Evolutionary conservation across 371 early-diverging fungal species (phyloP).

Genomic region (Mortierella sp.): DNA sequence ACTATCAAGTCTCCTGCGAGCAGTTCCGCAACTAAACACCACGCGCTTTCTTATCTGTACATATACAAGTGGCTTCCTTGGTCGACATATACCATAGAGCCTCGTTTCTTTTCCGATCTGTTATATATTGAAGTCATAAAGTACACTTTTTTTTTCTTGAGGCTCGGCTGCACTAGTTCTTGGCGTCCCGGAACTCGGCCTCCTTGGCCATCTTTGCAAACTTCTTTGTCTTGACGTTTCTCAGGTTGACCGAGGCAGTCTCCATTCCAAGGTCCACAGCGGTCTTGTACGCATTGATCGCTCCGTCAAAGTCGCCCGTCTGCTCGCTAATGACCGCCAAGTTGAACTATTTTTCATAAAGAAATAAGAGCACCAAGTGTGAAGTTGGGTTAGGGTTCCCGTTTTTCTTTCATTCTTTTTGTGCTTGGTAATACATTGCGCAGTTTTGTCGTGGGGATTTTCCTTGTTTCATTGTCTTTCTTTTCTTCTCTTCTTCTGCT

Average conservation of each 20-base stretch:
- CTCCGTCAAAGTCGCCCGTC: slow-evolving; percentile 73
- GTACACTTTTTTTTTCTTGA: background rate
- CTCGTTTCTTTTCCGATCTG: background rate
- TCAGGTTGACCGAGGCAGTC: slow-evolving; percentile 67
- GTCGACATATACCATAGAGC: slow-evolving; percentile 4
- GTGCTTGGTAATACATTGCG: background rate
- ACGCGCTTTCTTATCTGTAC: background rate
- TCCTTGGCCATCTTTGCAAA: slow-evolving; percentile 52
- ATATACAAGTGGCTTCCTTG: background rate
- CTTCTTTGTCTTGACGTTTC: slow-evolving; percentile 69
- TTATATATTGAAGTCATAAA: background rate
- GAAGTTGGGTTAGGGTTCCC: background rate
- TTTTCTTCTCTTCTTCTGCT: background rate
- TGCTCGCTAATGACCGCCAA: slow-evolving; percentile 84
- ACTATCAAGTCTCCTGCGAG: background rate
- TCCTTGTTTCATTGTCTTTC: background rate
- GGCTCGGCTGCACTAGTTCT: too few species aligned
- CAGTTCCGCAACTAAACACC: background rate
- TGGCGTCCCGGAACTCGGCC: slow-evolving; percentile 35
- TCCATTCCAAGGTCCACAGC: slow-evolving; percentile 75
- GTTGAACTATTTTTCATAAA: slow-evolving; percentile 67
- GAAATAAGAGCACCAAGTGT: background rate
- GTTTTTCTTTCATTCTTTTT: background rate
- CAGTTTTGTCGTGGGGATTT: background rate
- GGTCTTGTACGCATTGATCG: slow-evolving; percentile 75